Conservation (phyloP, 768 basidiomycete species). For the Pholiota conissans region DNA sequence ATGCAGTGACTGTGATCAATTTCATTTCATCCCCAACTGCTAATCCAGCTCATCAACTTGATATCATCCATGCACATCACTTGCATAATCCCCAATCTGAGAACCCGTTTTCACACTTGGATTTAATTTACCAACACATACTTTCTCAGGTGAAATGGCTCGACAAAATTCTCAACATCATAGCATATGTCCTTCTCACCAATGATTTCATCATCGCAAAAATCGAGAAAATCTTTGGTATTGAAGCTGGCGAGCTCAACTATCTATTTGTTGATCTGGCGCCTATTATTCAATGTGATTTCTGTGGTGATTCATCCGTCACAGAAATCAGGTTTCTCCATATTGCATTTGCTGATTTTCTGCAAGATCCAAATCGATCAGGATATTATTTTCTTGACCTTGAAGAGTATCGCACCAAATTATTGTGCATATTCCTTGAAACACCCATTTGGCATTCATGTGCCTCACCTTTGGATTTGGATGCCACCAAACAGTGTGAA, state of each 20-base stretch:
- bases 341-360: not conserved
- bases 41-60: not conserved
- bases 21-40: not conserved
- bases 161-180: too few relatives aligned
- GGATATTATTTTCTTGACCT: too few relatives aligned
- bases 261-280: too few relatives aligned
- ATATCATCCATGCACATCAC: too few relatives aligned
- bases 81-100: too few relatives aligned
- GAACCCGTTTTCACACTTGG: too few relatives aligned
- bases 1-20: not conserved
- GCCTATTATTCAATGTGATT: too few relatives aligned
- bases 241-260: not conserved
- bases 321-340: too few relatives aligned
- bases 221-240: not conserved
- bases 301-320: too few relatives aligned
- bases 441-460: too few relatives aligned
- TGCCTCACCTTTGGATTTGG: not conserved
- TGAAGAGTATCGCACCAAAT: not conserved
- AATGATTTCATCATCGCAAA: not conserved
- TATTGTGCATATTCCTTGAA: not conserved
- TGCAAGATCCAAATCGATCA: not conserved
- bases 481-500: not conserved
- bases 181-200: not conserved
- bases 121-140: too few relatives aligned
- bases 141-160: too few relatives aligned